Percentiles rank a stretch among this genome's conserved stretches.
phyloP scores from a whole-genome alignment of 1,284 basidiomycete species.

The Schizophyllum commune region DNA sequence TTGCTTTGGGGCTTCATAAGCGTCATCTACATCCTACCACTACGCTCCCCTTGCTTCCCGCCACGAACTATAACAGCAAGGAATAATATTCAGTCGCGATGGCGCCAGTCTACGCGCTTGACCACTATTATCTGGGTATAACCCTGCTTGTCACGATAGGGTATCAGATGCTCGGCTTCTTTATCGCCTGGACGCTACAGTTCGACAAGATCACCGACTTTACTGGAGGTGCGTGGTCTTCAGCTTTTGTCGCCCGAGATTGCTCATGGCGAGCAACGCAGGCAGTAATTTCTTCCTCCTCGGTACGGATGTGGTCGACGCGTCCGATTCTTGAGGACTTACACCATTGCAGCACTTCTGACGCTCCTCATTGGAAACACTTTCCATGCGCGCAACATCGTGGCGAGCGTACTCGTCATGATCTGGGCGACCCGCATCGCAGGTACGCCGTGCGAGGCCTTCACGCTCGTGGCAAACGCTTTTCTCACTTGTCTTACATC shows the following conservation, averaged over 20 bases:
- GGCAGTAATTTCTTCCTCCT: slow-evolving; percentile 66
- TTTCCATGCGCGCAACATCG: slow-evolving; percentile 54
- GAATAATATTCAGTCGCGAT: not conserved
- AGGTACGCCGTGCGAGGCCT: slow-evolving; percentile 20
- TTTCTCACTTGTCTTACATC: not conserved
- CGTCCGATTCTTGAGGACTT: not conserved
- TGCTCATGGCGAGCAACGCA: not conserved
- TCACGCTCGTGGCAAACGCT: not conserved
- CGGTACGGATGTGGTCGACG: slow-evolving; percentile 23
- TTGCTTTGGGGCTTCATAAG: not conserved
- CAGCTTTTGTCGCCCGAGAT: not conserved
- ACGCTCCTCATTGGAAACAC: slow-evolving; percentile 46
- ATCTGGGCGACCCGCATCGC: slow-evolving; percentile 54
- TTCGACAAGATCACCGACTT: slow-evolving; percentile 73
- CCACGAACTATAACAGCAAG: not conserved
- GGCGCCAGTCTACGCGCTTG: slow-evolving; percentile 42
- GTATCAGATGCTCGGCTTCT: slow-evolving; percentile 62
- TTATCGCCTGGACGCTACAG: slow-evolving; percentile 62
- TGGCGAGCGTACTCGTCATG: slow-evolving; percentile 54
- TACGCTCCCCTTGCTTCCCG: not conserved
- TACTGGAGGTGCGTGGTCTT: slow-evolving; percentile 39
- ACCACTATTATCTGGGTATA: slow-evolving; percentile 59
- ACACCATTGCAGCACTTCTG: slow-evolving; percentile 33
- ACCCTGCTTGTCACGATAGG: slow-evolving; percentile 60
- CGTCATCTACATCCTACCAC: not conserved